A percentile compares a stretch with the other conserved stretches of the same genome.
phyloP scores from a whole-genome alignment of 345 rosid species.

The Sonneratia alba region DNA sequence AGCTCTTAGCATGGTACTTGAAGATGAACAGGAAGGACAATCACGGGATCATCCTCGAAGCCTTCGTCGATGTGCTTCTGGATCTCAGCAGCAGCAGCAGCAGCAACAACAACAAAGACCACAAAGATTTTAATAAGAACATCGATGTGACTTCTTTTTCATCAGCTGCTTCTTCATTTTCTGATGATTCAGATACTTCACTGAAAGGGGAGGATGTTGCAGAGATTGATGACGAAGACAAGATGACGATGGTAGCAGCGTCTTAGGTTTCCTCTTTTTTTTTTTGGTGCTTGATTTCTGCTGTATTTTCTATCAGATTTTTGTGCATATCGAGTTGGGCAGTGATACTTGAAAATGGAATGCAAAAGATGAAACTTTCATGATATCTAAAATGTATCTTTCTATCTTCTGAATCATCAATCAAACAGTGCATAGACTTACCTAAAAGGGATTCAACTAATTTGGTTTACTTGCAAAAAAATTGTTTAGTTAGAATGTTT shows the following conservation, averaged over 20 bases:
- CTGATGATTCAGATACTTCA: slow-evolving; percentile 17
- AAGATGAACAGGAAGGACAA: slow-evolving; percentile 57
- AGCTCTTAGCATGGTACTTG: slow-evolving; percentile 71
- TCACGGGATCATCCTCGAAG: slow-evolving; percentile 63
- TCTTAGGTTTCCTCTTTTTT: background rate
- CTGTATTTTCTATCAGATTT: background rate
- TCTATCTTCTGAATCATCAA: too few relatives aligned
- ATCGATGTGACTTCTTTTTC: slow-evolving; percentile 24
- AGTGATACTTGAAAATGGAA: background rate
- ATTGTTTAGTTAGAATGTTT: too few relatives aligned
- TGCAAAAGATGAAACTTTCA: background rate
- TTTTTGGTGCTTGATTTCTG: background rate
- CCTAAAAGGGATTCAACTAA: too few relatives aligned
- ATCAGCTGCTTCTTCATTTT: slow-evolving; percentile 37
- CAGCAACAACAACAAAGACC: background rate
- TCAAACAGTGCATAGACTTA: too few relatives aligned
- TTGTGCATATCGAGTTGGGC: background rate
- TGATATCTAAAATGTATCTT: background rate
- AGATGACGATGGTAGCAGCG: too few relatives aligned
- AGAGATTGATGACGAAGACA: background rate
- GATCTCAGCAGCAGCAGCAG: slow-evolving; percentile 25
- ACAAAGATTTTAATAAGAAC: background rate
- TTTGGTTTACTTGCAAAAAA: too few relatives aligned
- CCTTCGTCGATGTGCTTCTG: slow-evolving; percentile 62
- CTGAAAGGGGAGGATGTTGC: background rate